Evolutionary conservation across 208 protist species (phyloP).

Genomic region (Crithidia brevicula): DNA sequence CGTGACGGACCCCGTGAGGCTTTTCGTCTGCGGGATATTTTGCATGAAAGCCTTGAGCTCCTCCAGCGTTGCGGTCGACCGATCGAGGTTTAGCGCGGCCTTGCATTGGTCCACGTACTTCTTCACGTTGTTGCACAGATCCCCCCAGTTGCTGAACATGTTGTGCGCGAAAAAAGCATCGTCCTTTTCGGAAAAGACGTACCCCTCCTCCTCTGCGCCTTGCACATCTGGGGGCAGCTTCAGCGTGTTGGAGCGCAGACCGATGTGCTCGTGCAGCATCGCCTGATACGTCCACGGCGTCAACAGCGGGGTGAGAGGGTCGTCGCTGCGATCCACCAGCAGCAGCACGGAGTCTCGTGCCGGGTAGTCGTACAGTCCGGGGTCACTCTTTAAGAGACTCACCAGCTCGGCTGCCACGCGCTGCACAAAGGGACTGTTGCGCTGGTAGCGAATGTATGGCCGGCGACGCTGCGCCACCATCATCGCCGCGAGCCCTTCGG

Average conservation of each 20-base stretch:
- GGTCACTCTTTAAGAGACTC: conserved; percentile 73
- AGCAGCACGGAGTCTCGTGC: conserved; percentile 65
- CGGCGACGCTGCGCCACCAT: conserved; percentile 79
- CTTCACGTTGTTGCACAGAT: conserved; percentile 96
- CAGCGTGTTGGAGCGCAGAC: conserved; percentile 94
- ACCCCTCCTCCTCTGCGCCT: conserved; percentile 62
- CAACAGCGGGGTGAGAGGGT: conserved; percentile 97
- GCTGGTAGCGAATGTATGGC: conserved; percentile 76
- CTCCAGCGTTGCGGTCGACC: conserved; percentile 84
- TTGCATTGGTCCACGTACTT: conserved; percentile 95
- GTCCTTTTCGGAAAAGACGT: conserved; percentile 89
- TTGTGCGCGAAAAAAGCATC: conserved; percentile 96
- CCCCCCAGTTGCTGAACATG: conserved; percentile 98
- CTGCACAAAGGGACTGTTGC: conserved; percentile 62
- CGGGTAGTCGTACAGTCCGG: conserved; percentile 90
- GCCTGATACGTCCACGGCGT: conserved; percentile 99
- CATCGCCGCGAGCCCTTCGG: conserved; percentile 74
- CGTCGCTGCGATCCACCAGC: conserved; percentile 86
- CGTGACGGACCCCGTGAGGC: conserved; percentile 74
- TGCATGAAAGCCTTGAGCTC: conserved; percentile 90
- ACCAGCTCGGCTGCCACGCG: conserved; percentile 79
- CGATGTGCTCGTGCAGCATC: conserved; percentile 98
- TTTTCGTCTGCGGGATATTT: conserved; percentile 81
- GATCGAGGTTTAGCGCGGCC: conserved; percentile 74
- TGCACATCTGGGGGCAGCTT: conserved; percentile 52